Conservation (phyloP, 2,329 filamentous ascomycete genomes). For the Magnaporthales sp. region DNA sequence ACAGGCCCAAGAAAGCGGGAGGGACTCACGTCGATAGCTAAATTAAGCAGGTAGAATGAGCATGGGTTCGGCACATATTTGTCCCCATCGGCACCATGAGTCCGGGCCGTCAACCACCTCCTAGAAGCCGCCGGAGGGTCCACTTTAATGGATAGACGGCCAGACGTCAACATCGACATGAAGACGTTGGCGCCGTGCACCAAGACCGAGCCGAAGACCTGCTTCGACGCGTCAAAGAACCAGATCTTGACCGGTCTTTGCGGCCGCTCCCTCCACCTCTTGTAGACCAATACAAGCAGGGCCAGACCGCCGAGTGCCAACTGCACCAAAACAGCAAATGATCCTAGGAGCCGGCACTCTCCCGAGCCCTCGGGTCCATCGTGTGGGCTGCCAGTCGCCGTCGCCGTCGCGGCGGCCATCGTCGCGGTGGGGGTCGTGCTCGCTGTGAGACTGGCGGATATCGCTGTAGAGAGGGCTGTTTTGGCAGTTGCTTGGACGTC, state of each 20-base stretch:
- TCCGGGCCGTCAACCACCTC: slow-evolving; percentile 27
- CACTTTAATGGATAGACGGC: slow-evolving; percentile 63
- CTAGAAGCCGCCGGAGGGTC: slow-evolving; percentile 27
- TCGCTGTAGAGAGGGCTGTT: neutral
- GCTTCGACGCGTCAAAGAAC: slow-evolving; percentile 96
- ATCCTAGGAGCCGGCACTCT: slow-evolving; percentile 80
- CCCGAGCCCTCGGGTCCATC: slow-evolving; percentile 30
- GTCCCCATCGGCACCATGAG: slow-evolving; percentile 28
- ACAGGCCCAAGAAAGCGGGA: slow-evolving; percentile 3
- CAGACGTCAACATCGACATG: slow-evolving; percentile 93
- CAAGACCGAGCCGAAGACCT: slow-evolving; percentile 87
- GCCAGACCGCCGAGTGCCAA: slow-evolving; percentile 76
- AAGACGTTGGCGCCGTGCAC: slow-evolving; percentile 89
- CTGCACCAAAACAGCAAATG: slow-evolving; percentile 88
- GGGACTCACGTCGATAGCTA: slow-evolving; percentile 82
- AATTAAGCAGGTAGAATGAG: slow-evolving; percentile 89
- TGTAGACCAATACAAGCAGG: slow-evolving; percentile 79
- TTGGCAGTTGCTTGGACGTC: slow-evolving; percentile 1
- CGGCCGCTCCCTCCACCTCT: slow-evolving; percentile 84
- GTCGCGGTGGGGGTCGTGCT: neutral
- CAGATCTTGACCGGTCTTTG: slow-evolving; percentile 92
- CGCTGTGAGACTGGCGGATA: neutral
- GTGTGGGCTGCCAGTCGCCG: neutral
- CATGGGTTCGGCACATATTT: slow-evolving; percentile 79
- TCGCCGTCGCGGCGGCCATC: neutral